Conservation (phyloP, 306 rosid species). For the Potentilla sterilis region DNA sequence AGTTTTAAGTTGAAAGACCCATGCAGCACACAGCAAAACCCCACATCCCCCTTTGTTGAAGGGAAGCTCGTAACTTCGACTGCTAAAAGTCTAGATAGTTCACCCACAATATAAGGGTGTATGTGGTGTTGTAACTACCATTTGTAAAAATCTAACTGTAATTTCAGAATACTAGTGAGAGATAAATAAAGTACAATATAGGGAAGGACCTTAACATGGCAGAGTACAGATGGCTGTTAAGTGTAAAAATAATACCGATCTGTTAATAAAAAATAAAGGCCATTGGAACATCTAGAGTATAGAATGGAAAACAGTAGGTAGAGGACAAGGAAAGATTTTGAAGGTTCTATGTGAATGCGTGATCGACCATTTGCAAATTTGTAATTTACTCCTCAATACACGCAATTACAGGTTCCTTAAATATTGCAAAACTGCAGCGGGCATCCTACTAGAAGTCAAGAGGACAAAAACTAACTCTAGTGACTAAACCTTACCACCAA, state of each 20-base stretch:
- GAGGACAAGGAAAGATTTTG: background rate
- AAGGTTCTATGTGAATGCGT: background rate
- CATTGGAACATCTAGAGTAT: background rate
- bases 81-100: background rate
- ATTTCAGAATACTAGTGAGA: background rate
- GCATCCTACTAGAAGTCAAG: background rate
- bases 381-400: background rate
- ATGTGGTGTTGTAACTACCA: background rate
- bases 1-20: background rate
- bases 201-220: background rate
- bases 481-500: constrained; percentile 65
- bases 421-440: constrained; percentile 3
- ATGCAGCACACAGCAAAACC: background rate
- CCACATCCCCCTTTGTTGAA: background rate
- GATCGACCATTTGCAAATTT: background rate
- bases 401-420: background rate
- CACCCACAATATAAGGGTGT: background rate
- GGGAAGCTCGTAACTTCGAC: background rate
- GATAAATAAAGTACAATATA: too few relatives aligned
- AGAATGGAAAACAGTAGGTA: background rate
- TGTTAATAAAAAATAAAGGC: background rate
- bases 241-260: background rate
- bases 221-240: background rate
- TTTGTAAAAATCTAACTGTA: background rate
- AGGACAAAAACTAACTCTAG: constrained; percentile 17